Base-by-base conservation (phyloP, 352 stramenopile genomes). In the Globisporangium camurandrum region DNA sequence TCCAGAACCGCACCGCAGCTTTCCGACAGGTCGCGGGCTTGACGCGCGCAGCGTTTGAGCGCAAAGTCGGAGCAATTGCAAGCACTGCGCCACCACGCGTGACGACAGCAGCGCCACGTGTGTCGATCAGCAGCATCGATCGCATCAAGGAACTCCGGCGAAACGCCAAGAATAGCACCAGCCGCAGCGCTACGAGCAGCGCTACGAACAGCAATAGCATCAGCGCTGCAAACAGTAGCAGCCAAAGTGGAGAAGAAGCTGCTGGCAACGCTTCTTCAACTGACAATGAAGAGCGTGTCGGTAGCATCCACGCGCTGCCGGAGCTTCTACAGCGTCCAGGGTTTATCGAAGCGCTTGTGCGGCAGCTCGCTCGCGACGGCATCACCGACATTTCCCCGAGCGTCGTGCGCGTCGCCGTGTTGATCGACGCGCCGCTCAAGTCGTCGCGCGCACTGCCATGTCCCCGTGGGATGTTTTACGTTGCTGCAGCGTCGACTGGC, bases 361-460 rank as follows among this genome's bases (percentile, higher is more conserved):
- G 47, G n/a, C 54, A 62, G 22, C 39, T 66, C n/a, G 36, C 45
- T 14, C 46, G 30, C 1, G 17, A 38, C 6, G 34, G 46, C 16
- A 46, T 53, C 24, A 28, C 44, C 19, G 49, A 64, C 9, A 28
- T 58, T 19, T 56, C 57, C 2, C 31, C 50, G 4, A 27, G 37
- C 9, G 24, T 57, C 22, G 48, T 54, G 12, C 26, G 40, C 16
- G 16, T 66, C n/a, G 26, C 38, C 4, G 23, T 48, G 19, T 16
- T 56, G 16, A 22, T 24, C 4, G 16, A 20, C 3, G 3, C 40
- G 8, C 47, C 47, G 17, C 44, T 54, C 14, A 38, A 44, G 11
- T 62, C 63, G 34, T 72, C 61, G 43, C 60, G 67, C 2, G 63
- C 66, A 2, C 36, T 67, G 9, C 28, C 61, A 7, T 76, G 67